Evolutionary conservation across 179 eudicot genomes (phyloP).

Genomic region (Camellia oleifera): DNA sequence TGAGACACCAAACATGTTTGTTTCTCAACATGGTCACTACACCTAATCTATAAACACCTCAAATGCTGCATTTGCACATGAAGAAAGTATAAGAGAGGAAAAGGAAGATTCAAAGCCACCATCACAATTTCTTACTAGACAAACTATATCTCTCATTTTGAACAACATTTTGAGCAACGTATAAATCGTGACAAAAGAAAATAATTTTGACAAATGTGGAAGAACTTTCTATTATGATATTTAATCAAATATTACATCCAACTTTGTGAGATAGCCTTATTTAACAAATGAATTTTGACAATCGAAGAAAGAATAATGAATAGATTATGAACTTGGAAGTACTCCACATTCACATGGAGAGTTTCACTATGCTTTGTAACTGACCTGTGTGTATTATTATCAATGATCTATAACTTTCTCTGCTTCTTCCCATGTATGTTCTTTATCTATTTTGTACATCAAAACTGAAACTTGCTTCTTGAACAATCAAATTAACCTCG

Average conservation of each 20-base stretch:
- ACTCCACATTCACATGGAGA: constrained; percentile 8
- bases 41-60: too few species aligned
- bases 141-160: too few species aligned
- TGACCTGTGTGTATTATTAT: background rate
- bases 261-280: background rate
- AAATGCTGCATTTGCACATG: too few species aligned
- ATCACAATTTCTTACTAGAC: too few species aligned
- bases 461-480: constrained; percentile 14
- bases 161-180: too few species aligned
- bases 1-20: too few species aligned
- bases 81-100: too few species aligned
- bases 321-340: background rate
- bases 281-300: background rate
- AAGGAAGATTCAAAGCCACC: too few species aligned
- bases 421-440: background rate
- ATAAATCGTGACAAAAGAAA: too few species aligned
- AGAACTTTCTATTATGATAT: background rate
- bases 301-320: background rate
- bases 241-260: background rate
- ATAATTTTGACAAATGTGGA: too few species aligned
- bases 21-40: too few species aligned
- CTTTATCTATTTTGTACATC: background rate
- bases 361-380: background rate
- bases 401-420: background rate
- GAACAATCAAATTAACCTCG: background rate